Base-by-base conservation (phyloP, 2,329 filamentous ascomycete species). In the Colletotrichum viniferum region DNA sequence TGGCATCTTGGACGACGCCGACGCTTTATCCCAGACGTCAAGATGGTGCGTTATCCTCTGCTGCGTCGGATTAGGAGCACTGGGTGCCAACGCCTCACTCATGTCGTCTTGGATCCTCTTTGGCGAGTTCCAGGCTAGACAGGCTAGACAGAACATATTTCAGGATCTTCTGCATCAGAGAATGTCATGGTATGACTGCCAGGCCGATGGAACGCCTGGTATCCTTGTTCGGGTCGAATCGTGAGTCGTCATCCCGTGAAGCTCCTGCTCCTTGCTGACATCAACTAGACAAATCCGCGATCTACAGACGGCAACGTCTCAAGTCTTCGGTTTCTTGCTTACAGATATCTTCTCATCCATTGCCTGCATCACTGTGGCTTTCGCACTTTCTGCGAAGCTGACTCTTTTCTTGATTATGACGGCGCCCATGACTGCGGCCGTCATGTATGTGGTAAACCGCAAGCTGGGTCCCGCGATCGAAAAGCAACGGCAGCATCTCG, bases 341-440 rank as follows among this genome's bases (percentile, higher is more conserved):
- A 90, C 92, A 74, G 92, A 94, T 76, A 78, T 91, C 0, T 86
- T 94, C n/a, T 91, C 93, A 4, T 89, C 92, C 0, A 36, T 93
- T 6, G 90, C 91, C 6, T 94, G 94, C 10, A 84, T 98, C 2
- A 86, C 85, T 1, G 87, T 98, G 2, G 95, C 96, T 0, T 89
- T 98, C 34, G 93, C 91, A 81, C 94, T 91, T 79, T 97, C 95
- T 0, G 98, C 95, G 95, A 93, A 93, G 77, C 88, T 98, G 18
- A 96, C 96, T 0, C 86, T 98, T 1, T 92, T 97, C 4, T 92
- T 96, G 13, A 86, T 98, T 4, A 90, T 93, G 1, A 93, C 92
- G 0, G 87, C 96, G 0, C 95, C 96, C 0, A 77, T 96, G 2
- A 92, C 94, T 7, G 87, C 90, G 3, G 73, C 91, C 1, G 80